Percentiles rank a stretch among this genome's conserved stretches.
These are phyloP conservation scores for Fragilariopsis cylindrus DNA, from an alignment of 108 stramenopile genomes.

Conservation along the genomic window DNA sequence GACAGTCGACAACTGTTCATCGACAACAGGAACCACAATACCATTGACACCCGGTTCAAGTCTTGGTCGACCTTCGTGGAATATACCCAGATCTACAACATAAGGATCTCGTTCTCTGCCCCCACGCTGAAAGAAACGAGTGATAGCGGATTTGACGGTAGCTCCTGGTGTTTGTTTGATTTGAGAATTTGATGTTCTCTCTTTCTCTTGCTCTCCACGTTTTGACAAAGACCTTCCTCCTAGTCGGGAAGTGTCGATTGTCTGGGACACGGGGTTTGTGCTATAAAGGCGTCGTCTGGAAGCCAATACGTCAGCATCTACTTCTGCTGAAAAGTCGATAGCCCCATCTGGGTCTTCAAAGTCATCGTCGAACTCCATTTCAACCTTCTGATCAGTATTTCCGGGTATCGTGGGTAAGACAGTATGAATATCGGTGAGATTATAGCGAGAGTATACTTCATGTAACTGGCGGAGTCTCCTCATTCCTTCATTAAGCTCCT, in stretches of 20 bases:
- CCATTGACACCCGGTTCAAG: slow-evolving; percentile 89
- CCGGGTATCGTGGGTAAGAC: slow-evolving; percentile 55
- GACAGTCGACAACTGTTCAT: slow-evolving; percentile 90
- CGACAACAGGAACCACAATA: slow-evolving; percentile 90
- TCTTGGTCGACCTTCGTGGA: slow-evolving; percentile 85
- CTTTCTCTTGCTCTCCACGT: slow-evolving; percentile 20
- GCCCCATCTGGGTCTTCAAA: slow-evolving; percentile 63
- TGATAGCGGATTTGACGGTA: slow-evolving; percentile 88
- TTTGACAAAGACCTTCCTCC: slow-evolving; percentile 24
- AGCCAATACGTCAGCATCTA: slow-evolving; percentile 88
- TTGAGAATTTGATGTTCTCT: slow-evolving; percentile 15
- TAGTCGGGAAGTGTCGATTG: slow-evolving; percentile 16
- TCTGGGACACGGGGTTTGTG: slow-evolving; percentile 6
- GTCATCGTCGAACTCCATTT: slow-evolving; percentile 78
- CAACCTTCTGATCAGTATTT: slow-evolving; percentile 42
- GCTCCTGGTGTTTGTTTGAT: slow-evolving; percentile 79
- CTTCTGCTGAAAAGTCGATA: slow-evolving; percentile 73
- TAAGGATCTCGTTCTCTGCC: slow-evolving; percentile 83
- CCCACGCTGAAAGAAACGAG: slow-evolving; percentile 84
- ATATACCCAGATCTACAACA: slow-evolving; percentile 87
- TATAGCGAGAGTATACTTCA: slow-evolving; percentile 75
- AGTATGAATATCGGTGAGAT: slow-evolving; percentile 66
- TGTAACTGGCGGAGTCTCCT: slow-evolving; percentile 73
- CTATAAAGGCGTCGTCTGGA: slow-evolving; percentile 70
- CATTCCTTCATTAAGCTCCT: slow-evolving; percentile 81